These are phyloP conservation scores for Calonectria pteridis DNA, from an alignment of 2,329 filamentous ascomycete genomes.

Conservation along the genomic window DNA sequence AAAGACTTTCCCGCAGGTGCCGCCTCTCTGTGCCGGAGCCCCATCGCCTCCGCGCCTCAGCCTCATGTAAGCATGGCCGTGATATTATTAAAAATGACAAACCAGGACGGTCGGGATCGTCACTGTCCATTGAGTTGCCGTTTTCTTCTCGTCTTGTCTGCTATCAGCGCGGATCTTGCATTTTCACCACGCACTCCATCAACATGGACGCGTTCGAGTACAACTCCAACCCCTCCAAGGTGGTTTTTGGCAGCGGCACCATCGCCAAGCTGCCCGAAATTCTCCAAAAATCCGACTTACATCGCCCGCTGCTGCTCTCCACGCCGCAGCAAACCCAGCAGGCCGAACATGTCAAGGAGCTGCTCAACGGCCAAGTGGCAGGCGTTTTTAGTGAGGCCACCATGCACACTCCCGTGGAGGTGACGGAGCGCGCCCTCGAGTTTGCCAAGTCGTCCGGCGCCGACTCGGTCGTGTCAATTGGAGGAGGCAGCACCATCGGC, in stretches of 20 bases:
- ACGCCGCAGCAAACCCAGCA: conserved; percentile 54
- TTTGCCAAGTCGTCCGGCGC: conserved; percentile 14
- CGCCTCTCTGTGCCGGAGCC: neutral
- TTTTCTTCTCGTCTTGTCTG: neutral
- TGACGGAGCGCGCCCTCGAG: conserved; percentile 22
- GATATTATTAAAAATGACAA: conserved; percentile 16
- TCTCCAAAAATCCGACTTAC: conserved; percentile 58
- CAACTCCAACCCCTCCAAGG: conserved; percentile 62
- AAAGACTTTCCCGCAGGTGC: neutral
- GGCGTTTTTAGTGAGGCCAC: conserved; percentile 25
- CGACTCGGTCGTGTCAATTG: conserved; percentile 46
- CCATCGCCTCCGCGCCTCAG: neutral
- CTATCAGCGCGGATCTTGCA: neutral
- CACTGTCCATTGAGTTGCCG: neutral
- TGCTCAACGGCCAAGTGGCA: conserved; percentile 28
- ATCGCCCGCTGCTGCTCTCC: conserved; percentile 66
- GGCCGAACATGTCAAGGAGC: conserved; percentile 27
- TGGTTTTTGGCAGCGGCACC: conserved; percentile 69
- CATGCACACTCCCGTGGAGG: conserved; percentile 28
- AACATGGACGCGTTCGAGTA: conserved; percentile 69
- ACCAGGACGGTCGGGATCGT: neutral
- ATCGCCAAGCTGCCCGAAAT: conserved; percentile 61
- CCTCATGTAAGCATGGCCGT: conserved; percentile 5
- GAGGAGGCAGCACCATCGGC: conserved; percentile 57
- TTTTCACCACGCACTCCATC: neutral